Conservation (phyloP, 495 filamentous ascomycete species). For the Cercophora sp. region DNA sequence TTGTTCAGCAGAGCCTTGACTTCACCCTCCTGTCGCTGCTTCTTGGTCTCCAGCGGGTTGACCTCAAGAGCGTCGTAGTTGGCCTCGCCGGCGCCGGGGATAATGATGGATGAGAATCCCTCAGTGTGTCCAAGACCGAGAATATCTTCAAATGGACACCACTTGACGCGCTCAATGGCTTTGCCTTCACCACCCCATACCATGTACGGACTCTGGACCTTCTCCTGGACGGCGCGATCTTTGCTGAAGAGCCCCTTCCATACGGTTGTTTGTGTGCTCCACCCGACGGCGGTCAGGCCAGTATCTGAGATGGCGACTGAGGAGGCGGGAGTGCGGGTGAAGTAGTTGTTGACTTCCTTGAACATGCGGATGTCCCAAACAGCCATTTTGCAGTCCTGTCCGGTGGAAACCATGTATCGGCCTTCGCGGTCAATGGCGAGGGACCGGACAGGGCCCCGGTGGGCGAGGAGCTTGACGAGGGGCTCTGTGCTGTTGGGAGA, state of each 20-base stretch:
- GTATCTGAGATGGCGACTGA: constrained; percentile 84
- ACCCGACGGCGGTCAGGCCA: constrained; percentile 80
- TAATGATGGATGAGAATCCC: constrained; percentile 83
- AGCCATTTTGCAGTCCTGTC: constrained; percentile 86
- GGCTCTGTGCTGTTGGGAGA: constrained; percentile 86
- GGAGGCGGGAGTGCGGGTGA: constrained; percentile 78
- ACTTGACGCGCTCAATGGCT: constrained; percentile 72
- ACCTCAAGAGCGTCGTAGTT: constrained; percentile 92
- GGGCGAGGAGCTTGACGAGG: constrained; percentile 89
- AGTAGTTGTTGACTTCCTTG: constrained; percentile 87
- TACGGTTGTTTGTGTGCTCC: constrained; percentile 83
- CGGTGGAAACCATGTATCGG: constrained; percentile 91
- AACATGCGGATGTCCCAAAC: constrained; percentile 97
- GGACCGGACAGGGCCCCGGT: constrained; percentile 86
- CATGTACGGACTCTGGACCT: constrained; percentile 88
- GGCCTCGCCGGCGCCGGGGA: constrained; percentile 91
- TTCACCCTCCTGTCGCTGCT: constrained; percentile 91
- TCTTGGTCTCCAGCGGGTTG: constrained; percentile 94
- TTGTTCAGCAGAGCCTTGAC: constrained; percentile 87
- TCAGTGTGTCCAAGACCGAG: constrained; percentile 78
- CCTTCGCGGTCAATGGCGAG: constrained; percentile 85
- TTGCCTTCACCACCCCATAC: constrained; percentile 85
- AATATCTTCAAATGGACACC: constrained; percentile 94
- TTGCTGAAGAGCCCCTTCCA: constrained; percentile 87
- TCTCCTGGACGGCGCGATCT: constrained; percentile 59